Base-by-base conservation (phyloP, 768 basidiomycete species). In the Mycena crocata region DNA sequence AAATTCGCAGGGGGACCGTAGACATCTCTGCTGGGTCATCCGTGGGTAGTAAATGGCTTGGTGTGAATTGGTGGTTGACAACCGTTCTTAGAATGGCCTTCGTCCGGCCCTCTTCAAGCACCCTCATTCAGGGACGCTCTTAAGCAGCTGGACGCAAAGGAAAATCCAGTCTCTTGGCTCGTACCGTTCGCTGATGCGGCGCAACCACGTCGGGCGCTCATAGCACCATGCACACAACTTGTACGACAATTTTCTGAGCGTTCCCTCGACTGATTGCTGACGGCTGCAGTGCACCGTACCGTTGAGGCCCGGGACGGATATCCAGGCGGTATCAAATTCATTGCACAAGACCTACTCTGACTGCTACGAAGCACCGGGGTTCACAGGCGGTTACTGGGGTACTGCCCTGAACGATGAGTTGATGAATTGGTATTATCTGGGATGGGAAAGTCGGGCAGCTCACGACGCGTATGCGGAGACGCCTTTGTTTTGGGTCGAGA, bases 371-470 rank as follows among this genome's bases (percentile, higher is more conserved):
- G 64, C 64, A 3, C 44, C 57, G 26, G 64, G 64, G 13, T 66
- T 66, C 45, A 66, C 57, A 2, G 64, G 64, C 31, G 64, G 64
- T 1, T 66, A 66, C 32, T 66, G 65, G 65, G 65, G 65, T 46
- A 60, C 65, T 13, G 65, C 65, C 21, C 31, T 61, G 56, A 61
- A 61, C 34, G 65, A 55, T 15, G 30, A 48, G 15, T 19, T 49
- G 23, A 51, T 32, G 52, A 55, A 66, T 40, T 66, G 59, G 58
- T 66, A 66, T 34, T 66, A 61, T 44, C 59, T 66, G 7, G 65
- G 65, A 37, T 66, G 58, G 58, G 65, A 57, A n/a, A 61, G 46
- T 1, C 35, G 59, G 3, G 58, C 26, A 3, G 37, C 39, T 2
- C 65, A 66, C 46, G 65, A 66, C 17, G 54, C 46, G 23, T 66